phyloP scores from a whole-genome alignment of 768 basidiomycete genomes.

The Boletus pseudopeckii region DNA sequence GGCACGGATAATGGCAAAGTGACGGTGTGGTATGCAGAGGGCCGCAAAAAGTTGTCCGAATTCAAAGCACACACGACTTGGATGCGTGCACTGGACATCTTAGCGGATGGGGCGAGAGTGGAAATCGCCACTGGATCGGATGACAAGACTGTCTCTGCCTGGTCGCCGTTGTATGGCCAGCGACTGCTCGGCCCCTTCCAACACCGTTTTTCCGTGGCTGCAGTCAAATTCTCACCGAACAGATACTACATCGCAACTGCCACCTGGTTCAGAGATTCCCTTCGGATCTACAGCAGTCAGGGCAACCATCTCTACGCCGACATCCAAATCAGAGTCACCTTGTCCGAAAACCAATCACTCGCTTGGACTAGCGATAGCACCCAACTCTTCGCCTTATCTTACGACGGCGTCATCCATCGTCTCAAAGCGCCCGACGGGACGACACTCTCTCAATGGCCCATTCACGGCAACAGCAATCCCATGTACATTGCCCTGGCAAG shows the following conservation, averaged over 20 bases:
- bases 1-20: not conserved
- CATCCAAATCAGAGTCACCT: not conserved
- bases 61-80: not conserved
- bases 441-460: constrained; percentile 2
- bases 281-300: constrained; percentile 5
- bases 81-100: too few species aligned
- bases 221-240: constrained; percentile 9
- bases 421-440: too few species aligned
- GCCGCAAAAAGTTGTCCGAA: not conserved
- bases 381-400: constrained; percentile 3
- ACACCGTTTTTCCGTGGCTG: not conserved
- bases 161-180: too few species aligned
- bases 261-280: not conserved
- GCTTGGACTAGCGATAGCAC: constrained; percentile 2
- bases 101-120: too few species aligned
- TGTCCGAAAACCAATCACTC: constrained; percentile 2
- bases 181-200: not conserved
- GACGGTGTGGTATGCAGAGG: not conserved
- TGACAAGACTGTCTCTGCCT: too few species aligned
- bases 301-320: not conserved
- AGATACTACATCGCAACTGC: constrained; percentile 8
- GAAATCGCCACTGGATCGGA: too few species aligned
- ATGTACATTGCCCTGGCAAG: not conserved
- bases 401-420: not conserved
- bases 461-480: not conserved